Evolutionary conservation across 768 basidiomycete genomes (phyloP).

Genomic region (Boletus vinaceobasis): DNA sequence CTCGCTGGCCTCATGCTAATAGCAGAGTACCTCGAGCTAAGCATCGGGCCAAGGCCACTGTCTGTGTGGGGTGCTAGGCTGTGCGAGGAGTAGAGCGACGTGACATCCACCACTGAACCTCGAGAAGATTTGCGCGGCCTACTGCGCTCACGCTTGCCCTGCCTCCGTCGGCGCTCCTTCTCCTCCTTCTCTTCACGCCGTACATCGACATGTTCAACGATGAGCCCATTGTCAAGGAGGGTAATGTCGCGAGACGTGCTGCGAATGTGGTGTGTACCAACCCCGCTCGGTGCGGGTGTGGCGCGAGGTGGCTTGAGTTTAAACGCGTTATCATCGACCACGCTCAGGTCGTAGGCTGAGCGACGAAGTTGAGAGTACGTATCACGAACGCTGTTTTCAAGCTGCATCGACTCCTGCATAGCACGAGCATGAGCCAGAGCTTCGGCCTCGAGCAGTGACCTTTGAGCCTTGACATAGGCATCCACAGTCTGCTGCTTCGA

Average conservation of each 20-base stretch:
- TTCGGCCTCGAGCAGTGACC: conserved; percentile 78
- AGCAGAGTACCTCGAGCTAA: conserved; percentile 60
- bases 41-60: conserved; percentile 50
- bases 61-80: conserved; percentile 56
- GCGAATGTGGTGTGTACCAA: conserved; percentile 38
- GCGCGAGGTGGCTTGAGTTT: conserved; percentile 65
- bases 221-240: conserved; percentile 83
- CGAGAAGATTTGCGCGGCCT: conserved; percentile 70
- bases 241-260: conserved; percentile 70
- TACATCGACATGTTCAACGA: conserved; percentile 84
- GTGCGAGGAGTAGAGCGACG: conserved; percentile 67
- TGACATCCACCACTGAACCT: conserved; percentile 67
- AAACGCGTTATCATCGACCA: conserved; percentile 55
- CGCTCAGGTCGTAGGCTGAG: conserved; percentile 66
- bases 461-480: conserved; percentile 79
- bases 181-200: conserved; percentile 76
- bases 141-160: conserved; percentile 56
- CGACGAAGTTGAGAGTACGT: conserved; percentile 76
- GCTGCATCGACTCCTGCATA: conserved; percentile 69
- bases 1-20: conserved; percentile 58
- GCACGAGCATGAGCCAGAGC: conserved; percentile 73
- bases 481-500: conserved; percentile 81
- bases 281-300: conserved; percentile 30
- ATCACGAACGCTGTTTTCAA: conserved; percentile 77
- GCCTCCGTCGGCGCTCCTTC: conserved; percentile 62